phyloP scores from a whole-genome alignment of 768 basidiomycete genomes.

The Psilocybe tampanensis region DNA sequence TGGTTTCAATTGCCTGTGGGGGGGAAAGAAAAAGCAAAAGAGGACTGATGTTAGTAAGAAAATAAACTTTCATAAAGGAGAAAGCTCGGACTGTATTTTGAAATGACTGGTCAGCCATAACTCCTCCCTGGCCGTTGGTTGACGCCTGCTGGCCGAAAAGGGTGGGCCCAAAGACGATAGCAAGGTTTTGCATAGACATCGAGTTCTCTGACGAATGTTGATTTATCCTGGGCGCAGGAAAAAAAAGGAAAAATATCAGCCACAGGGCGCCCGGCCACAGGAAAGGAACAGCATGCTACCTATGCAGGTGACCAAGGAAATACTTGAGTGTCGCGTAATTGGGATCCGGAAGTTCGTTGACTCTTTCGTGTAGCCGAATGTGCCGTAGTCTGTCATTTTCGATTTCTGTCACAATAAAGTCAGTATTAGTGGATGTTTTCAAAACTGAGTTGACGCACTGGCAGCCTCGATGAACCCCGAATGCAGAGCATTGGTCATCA shows the following conservation, averaged over 20 bases:
- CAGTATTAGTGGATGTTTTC: no score
- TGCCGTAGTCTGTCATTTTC: conserved; percentile 96
- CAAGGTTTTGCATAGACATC: conserved; percentile 92
- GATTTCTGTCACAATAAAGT: conserved; percentile 72
- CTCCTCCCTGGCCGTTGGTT: conserved; percentile 51
- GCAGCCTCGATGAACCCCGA: conserved; percentile 95
- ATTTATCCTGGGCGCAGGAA: conserved; percentile 57
- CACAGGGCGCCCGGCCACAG: not conserved
- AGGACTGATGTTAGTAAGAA: conserved; percentile 1
- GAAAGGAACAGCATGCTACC: conserved; percentile 46
- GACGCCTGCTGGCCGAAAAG: conserved; percentile 79
- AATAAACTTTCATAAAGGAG: conserved; percentile 10
- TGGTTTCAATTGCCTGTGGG: conserved; percentile 88
- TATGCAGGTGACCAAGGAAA: conserved; percentile 92
- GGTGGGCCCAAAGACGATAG: conserved; percentile 98
- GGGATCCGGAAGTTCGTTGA: conserved; percentile 98
- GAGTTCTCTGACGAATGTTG: conserved; percentile 79
- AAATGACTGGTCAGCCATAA: conserved; percentile 67
- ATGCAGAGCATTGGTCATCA: conserved; percentile 83
- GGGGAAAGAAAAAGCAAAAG: conserved; percentile 16
- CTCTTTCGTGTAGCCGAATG: conserved; percentile 94
- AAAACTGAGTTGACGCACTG: no score
- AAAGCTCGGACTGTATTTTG: conserved; percentile 65
- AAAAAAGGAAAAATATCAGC: not conserved
- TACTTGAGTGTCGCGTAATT: conserved; percentile 97